Evolutionary conservation across 345 rosid genomes (phyloP).

Genomic region (Aurinia saxatilis): DNA sequence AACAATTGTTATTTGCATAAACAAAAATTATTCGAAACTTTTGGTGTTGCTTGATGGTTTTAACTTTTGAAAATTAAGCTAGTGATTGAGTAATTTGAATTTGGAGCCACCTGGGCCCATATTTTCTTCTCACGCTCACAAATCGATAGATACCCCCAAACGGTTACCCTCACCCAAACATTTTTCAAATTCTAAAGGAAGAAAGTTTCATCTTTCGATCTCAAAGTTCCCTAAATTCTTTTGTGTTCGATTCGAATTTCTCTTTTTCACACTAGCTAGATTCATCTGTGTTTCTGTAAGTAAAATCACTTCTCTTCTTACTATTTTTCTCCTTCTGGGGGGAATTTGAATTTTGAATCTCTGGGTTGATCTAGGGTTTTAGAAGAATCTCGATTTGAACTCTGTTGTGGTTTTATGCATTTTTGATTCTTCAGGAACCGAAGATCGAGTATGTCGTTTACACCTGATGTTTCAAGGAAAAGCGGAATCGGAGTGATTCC

Average conservation of each 20-base stretch:
- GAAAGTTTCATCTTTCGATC: conserved; percentile 2
- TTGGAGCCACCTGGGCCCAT: conserved; percentile 10
- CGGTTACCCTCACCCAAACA: conserved; percentile 8
- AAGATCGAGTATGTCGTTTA: conserved; percentile 45
- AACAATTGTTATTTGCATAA: no score
- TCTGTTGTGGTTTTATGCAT: background rate
- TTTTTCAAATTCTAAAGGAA: background rate
- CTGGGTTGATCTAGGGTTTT: background rate
- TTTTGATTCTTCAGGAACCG: background rate
- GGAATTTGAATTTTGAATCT: background rate
- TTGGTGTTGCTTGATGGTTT: background rate
- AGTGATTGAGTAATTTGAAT: background rate
- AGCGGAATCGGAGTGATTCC: conserved; percentile 57
- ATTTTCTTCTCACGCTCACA: background rate
- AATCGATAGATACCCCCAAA: background rate
- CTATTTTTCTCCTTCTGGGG: background rate
- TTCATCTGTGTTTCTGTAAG: conserved; percentile 6
- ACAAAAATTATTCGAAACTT: no score
- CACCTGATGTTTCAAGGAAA: conserved; percentile 63
- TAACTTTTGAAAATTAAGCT: background rate
- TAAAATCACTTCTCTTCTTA: background rate
- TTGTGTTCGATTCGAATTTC: background rate
- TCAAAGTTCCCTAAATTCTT: background rate
- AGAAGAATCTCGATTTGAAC: background rate
- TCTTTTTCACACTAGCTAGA: background rate